Conservation (phyloP, 2,329 filamentous ascomycete genomes). For the Aspergillus neotritici region DNA sequence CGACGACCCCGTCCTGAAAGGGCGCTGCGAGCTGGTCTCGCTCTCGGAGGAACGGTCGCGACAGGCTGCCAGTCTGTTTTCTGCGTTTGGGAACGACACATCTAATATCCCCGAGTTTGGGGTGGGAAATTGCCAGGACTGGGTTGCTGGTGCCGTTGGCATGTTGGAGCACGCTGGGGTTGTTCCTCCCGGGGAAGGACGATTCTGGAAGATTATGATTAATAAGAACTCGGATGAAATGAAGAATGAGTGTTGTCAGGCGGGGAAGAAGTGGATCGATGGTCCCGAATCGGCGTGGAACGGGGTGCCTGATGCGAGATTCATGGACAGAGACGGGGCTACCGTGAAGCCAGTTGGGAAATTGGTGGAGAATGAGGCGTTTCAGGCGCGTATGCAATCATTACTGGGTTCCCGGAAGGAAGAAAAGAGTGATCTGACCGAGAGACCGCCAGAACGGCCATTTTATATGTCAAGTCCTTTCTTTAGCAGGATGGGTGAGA, state of each 20-base stretch:
- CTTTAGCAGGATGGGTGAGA: slow-evolving; percentile 7
- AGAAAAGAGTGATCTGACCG: neutral
- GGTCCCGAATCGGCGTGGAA: slow-evolving; percentile 7
- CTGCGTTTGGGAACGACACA: slow-evolving; percentile 9
- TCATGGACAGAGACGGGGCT: slow-evolving; percentile 4
- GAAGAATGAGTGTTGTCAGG: slow-evolving; percentile 6
- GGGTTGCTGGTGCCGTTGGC: slow-evolving; percentile 9
- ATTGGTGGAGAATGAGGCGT: slow-evolving; percentile 8
- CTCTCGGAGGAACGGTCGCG: slow-evolving; percentile 7
- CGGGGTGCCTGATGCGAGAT: slow-evolving; percentile 14
- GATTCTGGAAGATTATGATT: slow-evolving; percentile 17
- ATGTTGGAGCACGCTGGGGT: slow-evolving; percentile 6
- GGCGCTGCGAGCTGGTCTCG: slow-evolving; percentile 14
- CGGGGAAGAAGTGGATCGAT: slow-evolving; percentile 10
- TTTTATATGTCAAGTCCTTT: slow-evolving; percentile 17
- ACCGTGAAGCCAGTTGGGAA: slow-evolving; percentile 8
- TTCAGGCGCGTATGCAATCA: slow-evolving; percentile 10
- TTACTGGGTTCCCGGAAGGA: slow-evolving; percentile 2
- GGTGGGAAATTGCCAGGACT: slow-evolving; percentile 13
- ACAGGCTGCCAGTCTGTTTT: slow-evolving; percentile 1
- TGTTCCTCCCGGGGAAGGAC: slow-evolving; percentile 7
- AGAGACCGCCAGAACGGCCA: slow-evolving; percentile 3
- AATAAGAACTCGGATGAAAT: slow-evolving; percentile 12
- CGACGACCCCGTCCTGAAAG: slow-evolving; percentile 16
- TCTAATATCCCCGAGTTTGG: slow-evolving; percentile 16